Evolutionary conservation across 2,329 filamentous ascomycete genomes (phyloP).

Genomic region (Sclerotinia nivalis): DNA sequence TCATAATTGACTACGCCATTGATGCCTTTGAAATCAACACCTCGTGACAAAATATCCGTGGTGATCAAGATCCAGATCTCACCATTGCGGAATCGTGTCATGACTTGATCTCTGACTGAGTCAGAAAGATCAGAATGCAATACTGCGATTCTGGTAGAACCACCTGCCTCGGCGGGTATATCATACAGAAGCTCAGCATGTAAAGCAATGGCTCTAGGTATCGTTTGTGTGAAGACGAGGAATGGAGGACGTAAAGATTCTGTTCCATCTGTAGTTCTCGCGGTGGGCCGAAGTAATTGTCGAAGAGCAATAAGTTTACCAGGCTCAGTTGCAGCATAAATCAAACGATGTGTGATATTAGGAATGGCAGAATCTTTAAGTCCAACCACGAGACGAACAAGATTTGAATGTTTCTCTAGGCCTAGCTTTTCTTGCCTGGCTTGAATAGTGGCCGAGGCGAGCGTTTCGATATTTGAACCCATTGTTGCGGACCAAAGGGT

Average conservation of each 20-base stretch:
- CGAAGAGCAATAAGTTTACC: conserved; percentile 91
- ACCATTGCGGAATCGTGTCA: conserved; percentile 85
- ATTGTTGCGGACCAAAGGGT: conserved; percentile 97
- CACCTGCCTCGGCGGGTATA: conserved; percentile 84
- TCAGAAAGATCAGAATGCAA: conserved; percentile 86
- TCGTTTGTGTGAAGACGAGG: conserved; percentile 94
- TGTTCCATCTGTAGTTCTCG: conserved; percentile 52
- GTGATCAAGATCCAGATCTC: conserved; percentile 97
- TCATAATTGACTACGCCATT: conserved; percentile 98
- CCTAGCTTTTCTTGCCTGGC: conserved; percentile 49
- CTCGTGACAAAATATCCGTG: conserved; percentile 87
- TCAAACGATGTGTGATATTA: conserved; percentile 84
- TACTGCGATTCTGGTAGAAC: conserved; percentile 80
- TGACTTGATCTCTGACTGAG: conserved; percentile 72
- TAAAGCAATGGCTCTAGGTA: conserved; percentile 82
- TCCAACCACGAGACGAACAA: conserved; percentile 89
- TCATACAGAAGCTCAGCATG: conserved; percentile 92
- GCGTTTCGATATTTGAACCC: conserved; percentile 84
- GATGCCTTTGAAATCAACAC: conserved; percentile 91
- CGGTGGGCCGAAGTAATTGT: conserved; percentile 79
- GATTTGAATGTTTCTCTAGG: conserved; percentile 47
- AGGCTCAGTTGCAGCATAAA: conserved; percentile 88
- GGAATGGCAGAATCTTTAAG: conserved; percentile 94
- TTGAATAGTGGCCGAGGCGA: conserved; percentile 69
- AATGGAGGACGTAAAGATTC: conserved; percentile 74